Conservation (phyloP, 257 asterid species). For the Eustoma russellianum region DNA sequence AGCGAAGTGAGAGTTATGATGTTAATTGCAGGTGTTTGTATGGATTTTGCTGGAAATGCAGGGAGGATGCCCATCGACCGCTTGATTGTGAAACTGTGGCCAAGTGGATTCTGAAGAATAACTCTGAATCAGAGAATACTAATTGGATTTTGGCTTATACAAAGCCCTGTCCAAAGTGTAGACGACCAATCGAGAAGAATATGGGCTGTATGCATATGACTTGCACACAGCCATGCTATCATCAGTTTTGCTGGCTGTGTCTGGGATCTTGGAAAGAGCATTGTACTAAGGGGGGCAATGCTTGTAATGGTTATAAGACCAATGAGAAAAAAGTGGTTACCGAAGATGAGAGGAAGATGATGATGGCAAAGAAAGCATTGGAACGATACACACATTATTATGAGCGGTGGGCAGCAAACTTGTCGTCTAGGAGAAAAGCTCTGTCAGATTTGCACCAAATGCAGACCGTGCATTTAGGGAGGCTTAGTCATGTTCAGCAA, state of each 20-base stretch:
- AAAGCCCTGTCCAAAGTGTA: slow-evolving; percentile 99
- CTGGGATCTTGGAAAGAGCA: slow-evolving; percentile 93
- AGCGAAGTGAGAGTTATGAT: slow-evolving; percentile 81
- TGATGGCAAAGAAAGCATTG: slow-evolving; percentile 96
- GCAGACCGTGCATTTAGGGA: slow-evolving; percentile 71
- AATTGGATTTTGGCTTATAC: slow-evolving; percentile 98
- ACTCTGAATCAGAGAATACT: slow-evolving; percentile 98
- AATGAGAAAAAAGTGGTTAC: slow-evolving; percentile 78
- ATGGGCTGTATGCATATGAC: slow-evolving; percentile 99
- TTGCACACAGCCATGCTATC: slow-evolving; percentile 91
- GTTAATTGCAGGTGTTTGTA: slow-evolving; percentile 71
- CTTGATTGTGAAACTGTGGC: slow-evolving; percentile 92
- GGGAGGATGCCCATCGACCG: slow-evolving; percentile 98
- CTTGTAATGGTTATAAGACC: slow-evolving; percentile 90
- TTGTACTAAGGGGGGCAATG: slow-evolving; percentile 79
- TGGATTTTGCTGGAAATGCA: slow-evolving; percentile 94
- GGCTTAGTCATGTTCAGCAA: slow-evolving; percentile 73
- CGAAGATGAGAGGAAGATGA: slow-evolving; percentile 86
- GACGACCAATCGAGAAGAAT: slow-evolving; percentile 97
- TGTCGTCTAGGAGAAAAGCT: slow-evolving; percentile 89
- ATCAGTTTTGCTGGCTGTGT: slow-evolving; percentile 96
- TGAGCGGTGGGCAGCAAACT: slow-evolving; percentile 99
- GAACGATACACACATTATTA: slow-evolving; percentile 98
- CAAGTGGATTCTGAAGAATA: slow-evolving; percentile 84
- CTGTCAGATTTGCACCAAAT: slow-evolving; percentile 69